Conservation (phyloP, 495 filamentous ascomycete species). For the Penicillium fimorum region DNA sequence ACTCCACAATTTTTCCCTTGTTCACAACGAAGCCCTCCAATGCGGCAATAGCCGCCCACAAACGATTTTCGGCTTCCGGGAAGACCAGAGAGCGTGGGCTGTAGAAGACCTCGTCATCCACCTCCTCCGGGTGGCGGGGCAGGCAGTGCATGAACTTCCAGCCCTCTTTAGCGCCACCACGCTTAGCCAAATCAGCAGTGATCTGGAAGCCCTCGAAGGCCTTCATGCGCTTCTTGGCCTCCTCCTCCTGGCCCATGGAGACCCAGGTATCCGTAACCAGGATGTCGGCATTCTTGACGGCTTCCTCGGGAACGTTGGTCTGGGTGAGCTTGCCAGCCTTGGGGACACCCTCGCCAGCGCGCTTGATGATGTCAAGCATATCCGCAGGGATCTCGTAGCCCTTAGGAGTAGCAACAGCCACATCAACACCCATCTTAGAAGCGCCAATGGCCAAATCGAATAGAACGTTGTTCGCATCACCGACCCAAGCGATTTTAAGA, state of each 20-base stretch:
- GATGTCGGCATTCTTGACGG: constrained; percentile 83
- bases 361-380: constrained; percentile 68
- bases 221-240: constrained; percentile 69
- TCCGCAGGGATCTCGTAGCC: constrained; percentile 72
- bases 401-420: constrained; percentile 81
- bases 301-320: constrained; percentile 79
- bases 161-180: constrained; percentile 78
- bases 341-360: constrained; percentile 53
- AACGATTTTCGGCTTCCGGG: constrained; percentile 86
- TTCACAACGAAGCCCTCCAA: constrained; percentile 91
- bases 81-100: constrained; percentile 79
- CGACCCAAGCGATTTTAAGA: constrained; percentile 90
- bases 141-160: constrained; percentile 99
- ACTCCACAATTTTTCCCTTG: constrained; percentile 66
- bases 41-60: constrained; percentile 85
- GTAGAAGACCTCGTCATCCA: constrained; percentile 93
- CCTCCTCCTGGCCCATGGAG: constrained; percentile 93
- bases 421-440: constrained; percentile 78
- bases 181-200: constrained; percentile 73
- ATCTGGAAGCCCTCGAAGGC: constrained; percentile 90
- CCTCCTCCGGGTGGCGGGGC: constrained; percentile 91
- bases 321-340: constrained; percentile 66
- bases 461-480: constrained; percentile 95
- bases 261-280: constrained; percentile 97
- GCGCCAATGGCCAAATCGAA: constrained; percentile 87